Conservation (phyloP, 148 eudicot species). For the Talinum fruticosum region DNA sequence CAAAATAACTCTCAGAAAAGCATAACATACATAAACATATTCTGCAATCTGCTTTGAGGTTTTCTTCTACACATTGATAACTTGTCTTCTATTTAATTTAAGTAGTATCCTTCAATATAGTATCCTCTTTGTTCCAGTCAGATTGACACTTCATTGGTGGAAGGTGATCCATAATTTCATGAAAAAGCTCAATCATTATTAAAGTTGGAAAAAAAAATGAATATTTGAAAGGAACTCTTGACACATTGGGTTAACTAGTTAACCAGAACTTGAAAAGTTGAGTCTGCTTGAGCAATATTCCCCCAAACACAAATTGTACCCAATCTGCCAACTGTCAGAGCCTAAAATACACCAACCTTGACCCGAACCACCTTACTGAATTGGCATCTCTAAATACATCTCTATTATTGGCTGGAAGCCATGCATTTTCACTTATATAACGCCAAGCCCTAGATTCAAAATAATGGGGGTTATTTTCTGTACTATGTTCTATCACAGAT, state of each 20-base stretch:
- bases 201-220: too few species aligned
- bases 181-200: too few species aligned
- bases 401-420: not conserved
- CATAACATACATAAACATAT: too few species aligned
- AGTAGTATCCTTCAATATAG: too few species aligned
- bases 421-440: not conserved
- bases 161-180: too few species aligned
- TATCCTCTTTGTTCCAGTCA: too few species aligned
- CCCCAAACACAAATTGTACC: not conserved
- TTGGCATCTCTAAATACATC: not conserved
- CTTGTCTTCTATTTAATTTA: too few species aligned
- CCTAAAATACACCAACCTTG: not conserved
- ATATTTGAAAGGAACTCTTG: too few species aligned
- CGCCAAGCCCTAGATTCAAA: not conserved
- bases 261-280: not conserved
- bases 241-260: not conserved
- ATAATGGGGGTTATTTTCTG: not conserved
- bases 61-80: too few species aligned
- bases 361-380: not conserved
- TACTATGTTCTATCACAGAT: not conserved
- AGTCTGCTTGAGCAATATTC: not conserved
- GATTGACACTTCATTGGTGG: too few species aligned
- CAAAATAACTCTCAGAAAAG: too few species aligned
- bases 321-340: not conserved
- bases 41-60: too few species aligned